These are phyloP conservation scores for Aspergillus brunneoviolaceus DNA, from an alignment of 2,329 filamentous ascomycete species.

Conservation along the genomic window DNA sequence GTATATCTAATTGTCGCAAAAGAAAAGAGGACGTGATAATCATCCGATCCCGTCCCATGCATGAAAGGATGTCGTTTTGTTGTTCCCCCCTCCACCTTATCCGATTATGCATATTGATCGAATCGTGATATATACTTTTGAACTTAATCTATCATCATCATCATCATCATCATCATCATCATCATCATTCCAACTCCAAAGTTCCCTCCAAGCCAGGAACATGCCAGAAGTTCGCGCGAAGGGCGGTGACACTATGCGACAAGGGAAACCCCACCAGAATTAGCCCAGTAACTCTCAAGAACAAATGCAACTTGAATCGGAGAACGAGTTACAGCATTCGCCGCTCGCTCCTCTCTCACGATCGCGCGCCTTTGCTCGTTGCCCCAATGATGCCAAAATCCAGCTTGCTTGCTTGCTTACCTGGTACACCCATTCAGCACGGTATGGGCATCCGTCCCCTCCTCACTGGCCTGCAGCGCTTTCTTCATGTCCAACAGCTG, in stretches of 20 bases:
- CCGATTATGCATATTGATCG: too few relatives aligned
- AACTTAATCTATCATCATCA: neutral
- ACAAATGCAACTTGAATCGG: too few relatives aligned
- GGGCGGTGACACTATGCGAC: constrained; percentile 69
- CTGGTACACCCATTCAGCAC: constrained; percentile 81
- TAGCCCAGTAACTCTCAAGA: too few relatives aligned
- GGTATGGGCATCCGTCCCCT: constrained; percentile 86
- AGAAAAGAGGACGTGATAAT: constrained; percentile 7
- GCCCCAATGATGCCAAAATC: too few relatives aligned
- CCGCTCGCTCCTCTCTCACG: too few relatives aligned
- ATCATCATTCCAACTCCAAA: constrained; percentile 56
- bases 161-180: constrained; percentile 47
- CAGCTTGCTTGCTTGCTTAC: constrained; percentile 46
- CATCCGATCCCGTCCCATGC: neutral
- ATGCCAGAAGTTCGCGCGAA: constrained; percentile 89
- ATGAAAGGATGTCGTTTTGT: too few relatives aligned
- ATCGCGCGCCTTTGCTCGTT: too few relatives aligned
- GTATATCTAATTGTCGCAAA: constrained; percentile 26
- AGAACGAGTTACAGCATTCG: too few relatives aligned
- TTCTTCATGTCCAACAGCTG: constrained; percentile 80
- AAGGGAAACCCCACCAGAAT: too few relatives aligned
- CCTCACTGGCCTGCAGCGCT: constrained; percentile 70
- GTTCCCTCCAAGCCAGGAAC: constrained; percentile 63
- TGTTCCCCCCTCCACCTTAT: neutral
- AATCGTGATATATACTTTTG: too few relatives aligned